These are phyloP conservation scores for Botryotinia calthae DNA, from an alignment of 2,329 filamentous ascomycete species.

Conservation along the genomic window DNA sequence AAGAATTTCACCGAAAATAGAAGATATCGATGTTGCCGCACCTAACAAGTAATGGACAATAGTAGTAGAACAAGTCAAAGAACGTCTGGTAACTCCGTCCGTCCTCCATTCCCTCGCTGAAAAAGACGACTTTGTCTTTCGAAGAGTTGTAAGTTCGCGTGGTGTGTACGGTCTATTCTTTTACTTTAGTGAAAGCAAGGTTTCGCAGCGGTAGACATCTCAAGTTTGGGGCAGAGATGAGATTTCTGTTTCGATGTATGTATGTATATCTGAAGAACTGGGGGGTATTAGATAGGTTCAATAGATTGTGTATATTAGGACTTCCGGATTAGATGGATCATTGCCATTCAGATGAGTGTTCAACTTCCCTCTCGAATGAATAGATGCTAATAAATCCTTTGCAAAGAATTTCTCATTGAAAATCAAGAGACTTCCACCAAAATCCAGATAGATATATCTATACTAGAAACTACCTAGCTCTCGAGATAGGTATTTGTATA, in stretches of 20 bases:
- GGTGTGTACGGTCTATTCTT: not conserved
- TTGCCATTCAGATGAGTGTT: not conserved
- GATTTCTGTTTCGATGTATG: not conserved
- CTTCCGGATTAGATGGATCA: not conserved
- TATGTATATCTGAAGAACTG: not conserved
- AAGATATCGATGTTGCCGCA: rapidly evolving
- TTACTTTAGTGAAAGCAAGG: not conserved
- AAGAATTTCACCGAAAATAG: not conserved
- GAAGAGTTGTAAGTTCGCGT: not conserved
- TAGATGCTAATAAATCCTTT: not conserved
- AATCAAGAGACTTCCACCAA: not conserved
- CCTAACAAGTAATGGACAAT: not conserved
- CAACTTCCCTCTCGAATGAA: not conserved
- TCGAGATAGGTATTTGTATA: not conserved
- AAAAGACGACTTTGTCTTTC: not conserved
- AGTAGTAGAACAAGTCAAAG: not conserved
- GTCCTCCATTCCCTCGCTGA: not conserved
- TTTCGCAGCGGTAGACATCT: not conserved
- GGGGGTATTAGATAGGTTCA: not conserved
- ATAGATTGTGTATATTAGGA: too few relatives aligned
- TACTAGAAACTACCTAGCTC: not conserved
- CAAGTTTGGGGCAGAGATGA: not conserved
- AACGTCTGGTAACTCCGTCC: not conserved
- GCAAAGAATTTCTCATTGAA: not conserved
- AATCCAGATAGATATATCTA: not conserved